Evolutionary conservation across 768 basidiomycete species (phyloP).

Genomic region (Leccinum arenicola): DNA sequence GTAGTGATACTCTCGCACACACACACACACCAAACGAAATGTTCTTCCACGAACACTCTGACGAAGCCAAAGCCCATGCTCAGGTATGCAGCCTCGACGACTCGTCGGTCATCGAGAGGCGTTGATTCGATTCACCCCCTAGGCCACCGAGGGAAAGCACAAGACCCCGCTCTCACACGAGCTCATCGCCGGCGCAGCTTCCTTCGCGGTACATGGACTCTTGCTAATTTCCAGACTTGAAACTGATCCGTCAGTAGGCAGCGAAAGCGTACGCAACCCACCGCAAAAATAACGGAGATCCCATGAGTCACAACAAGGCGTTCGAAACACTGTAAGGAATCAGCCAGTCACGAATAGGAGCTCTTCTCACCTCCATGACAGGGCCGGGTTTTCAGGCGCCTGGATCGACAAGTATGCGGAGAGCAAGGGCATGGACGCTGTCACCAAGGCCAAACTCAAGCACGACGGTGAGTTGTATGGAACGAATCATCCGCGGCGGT

Average conservation of each 20-base stretch:
- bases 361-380: conserved; percentile 4
- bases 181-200: conserved; percentile 27
- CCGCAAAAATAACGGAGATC: conserved; percentile 16
- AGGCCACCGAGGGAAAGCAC: conserved; percentile 21
- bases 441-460: conserved; percentile 19
- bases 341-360: no score
- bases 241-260: conserved; percentile 13
- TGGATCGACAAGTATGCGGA: conserved; percentile 26
- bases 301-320: conserved; percentile 23
- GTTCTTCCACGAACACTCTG: conserved; percentile 24
- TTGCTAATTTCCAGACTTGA: not conserved
- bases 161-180: conserved; percentile 25
- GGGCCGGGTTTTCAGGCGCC: conserved; percentile 28
- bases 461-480: conserved; percentile 18
- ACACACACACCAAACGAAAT: conserved; percentile 9
- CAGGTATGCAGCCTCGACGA: conserved; percentile 3
- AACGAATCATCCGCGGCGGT: not conserved
- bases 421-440: conserved; percentile 23
- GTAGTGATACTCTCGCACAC: not conserved
- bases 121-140: not conserved
- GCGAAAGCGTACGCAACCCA: conserved; percentile 31
- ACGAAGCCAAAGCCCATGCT: conserved; percentile 22
- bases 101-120: not conserved
- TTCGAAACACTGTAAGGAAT: conserved; percentile 23
- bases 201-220: conserved; percentile 20